phyloP scores from a whole-genome alignment of 345 rosid genomes.

The Boechera retrofracta region DNA sequence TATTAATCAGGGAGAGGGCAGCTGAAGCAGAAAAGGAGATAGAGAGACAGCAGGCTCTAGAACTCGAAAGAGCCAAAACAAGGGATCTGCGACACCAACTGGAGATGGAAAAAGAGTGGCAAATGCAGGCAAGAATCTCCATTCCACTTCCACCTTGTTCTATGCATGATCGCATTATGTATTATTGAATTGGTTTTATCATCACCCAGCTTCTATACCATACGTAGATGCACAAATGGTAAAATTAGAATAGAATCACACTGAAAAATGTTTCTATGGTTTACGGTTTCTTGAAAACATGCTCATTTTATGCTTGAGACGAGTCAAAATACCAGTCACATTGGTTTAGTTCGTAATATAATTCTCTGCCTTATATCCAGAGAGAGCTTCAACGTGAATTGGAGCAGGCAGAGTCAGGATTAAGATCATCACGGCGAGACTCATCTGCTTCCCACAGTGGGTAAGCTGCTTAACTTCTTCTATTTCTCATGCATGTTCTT shows the following conservation, averaged over 20 bases:
- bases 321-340: neutral
- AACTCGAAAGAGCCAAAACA: constrained; percentile 75
- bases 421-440: constrained; percentile 72
- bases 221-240: neutral
- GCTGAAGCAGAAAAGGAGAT: constrained; percentile 81
- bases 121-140: constrained; percentile 62
- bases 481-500: neutral
- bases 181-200: neutral
- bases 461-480: constrained; percentile 39
- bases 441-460: constrained; percentile 62
- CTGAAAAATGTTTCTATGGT: neutral
- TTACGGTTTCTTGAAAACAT: neutral
- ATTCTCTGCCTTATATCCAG: constrained; percentile 43
- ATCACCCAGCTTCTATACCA: neutral
- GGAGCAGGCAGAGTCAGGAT: constrained; percentile 83
- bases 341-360: neutral
- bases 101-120: constrained; percentile 88
- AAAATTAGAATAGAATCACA: neutral
- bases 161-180: neutral
- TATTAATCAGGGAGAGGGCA: constrained; percentile 60
- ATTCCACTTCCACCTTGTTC: neutral
- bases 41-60: constrained; percentile 73
- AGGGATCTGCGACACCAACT: constrained; percentile 75
- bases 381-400: constrained; percentile 88
- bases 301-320: neutral